A percentile compares a stretch with the other conserved stretches of the same genome.
Evolutionary conservation across 2,329 filamentous ascomycete species (phyloP).

Genomic region (Harringtonia lauricola): DNA sequence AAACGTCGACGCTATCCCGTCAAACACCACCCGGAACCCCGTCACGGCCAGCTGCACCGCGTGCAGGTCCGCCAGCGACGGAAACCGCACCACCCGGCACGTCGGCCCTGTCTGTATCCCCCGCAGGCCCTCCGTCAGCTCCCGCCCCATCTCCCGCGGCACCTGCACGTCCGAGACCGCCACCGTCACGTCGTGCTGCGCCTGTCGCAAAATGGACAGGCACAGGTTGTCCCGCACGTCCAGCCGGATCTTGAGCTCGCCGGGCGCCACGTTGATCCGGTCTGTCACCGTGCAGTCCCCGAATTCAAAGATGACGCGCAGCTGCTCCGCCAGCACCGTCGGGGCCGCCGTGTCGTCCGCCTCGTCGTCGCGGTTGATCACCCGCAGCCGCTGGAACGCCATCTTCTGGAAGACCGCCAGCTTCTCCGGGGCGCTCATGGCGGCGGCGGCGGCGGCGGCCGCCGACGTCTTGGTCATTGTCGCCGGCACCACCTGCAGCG

Average conservation of each 20-base stretch:
- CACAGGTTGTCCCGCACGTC: slow-evolving; percentile 50
- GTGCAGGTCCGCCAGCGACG: slow-evolving; percentile 59
- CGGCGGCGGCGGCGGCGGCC: slow-evolving; percentile 32
- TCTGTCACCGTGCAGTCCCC: slow-evolving; percentile 71
- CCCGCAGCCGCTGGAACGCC: slow-evolving; percentile 54
- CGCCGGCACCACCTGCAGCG: slow-evolving; percentile 27
- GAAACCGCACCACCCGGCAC: slow-evolving; percentile 61
- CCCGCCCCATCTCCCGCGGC: slow-evolving; percentile 48
- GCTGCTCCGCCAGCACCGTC: slow-evolving; percentile 64
- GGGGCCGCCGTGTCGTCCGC: slow-evolving; percentile 45
- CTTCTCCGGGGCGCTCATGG: slow-evolving; percentile 37
- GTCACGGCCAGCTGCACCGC: slow-evolving; percentile 70
- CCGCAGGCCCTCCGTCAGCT: slow-evolving; percentile 53
- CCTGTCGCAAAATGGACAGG: slow-evolving; percentile 57
- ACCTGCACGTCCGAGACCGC: slow-evolving; percentile 60
- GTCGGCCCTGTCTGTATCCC: slow-evolving; percentile 47
- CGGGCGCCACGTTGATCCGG: slow-evolving; percentile 67
- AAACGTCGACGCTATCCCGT: slow-evolving; percentile 61
- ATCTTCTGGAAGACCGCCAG: slow-evolving; percentile 38
- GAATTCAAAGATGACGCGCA: slow-evolving; percentile 67
- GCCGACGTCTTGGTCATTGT: slow-evolving; percentile 43
- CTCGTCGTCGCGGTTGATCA: slow-evolving; percentile 62
- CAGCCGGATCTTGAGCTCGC: slow-evolving; percentile 58
- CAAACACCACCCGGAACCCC: slow-evolving; percentile 66
- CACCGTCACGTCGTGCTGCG: slow-evolving; percentile 67